A percentile compares a stretch with the other conserved stretches of the same genome.
phyloP scores from a whole-genome alignment of 352 stramenopile genomes.

The Hyaloperonospora arabidopsidis region DNA sequence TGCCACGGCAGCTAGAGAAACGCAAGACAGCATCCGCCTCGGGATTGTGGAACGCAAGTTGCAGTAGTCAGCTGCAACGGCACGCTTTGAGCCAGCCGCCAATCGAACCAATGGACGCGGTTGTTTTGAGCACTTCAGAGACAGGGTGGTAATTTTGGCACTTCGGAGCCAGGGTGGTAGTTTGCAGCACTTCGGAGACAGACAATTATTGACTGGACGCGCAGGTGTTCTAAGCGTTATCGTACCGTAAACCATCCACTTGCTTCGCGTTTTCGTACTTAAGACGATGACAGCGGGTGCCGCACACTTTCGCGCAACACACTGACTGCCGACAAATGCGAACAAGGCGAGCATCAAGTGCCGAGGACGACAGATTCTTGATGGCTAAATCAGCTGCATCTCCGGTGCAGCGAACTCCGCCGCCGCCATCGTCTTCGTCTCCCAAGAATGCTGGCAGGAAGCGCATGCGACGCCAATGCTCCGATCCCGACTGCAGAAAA shows the following conservation, averaged over 20 bases:
- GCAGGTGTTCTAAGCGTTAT: too few relatives aligned
- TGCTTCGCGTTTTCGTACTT: constrained; percentile 19
- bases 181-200: too few relatives aligned
- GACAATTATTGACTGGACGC: too few relatives aligned
- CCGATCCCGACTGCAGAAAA: constrained; percentile 44
- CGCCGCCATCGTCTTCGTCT: neutral
- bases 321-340: constrained; percentile 9
- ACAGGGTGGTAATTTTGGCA: too few relatives aligned
- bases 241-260: neutral
- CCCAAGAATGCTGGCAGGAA: constrained; percentile 10
- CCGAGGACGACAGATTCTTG: neutral
- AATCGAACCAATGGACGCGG: too few relatives aligned
- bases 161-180: too few relatives aligned
- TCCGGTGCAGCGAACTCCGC: constrained; percentile 1
- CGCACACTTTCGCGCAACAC: constrained; percentile 10
- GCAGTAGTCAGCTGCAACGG: too few relatives aligned
- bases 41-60: constrained; percentile 22
- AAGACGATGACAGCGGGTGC: constrained; percentile 7
- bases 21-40: constrained; percentile 35
- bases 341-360: constrained; percentile 13
- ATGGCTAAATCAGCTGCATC: constrained; percentile 8
- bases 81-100: too few relatives aligned
- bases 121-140: too few relatives aligned
- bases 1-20: constrained; percentile 28
- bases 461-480: constrained; percentile 52